Percentiles rank a stretch among this genome's conserved stretches.
Evolutionary conservation across 2,329 filamentous ascomycete species (phyloP).

Genomic region (Diaporthe velutina): DNA sequence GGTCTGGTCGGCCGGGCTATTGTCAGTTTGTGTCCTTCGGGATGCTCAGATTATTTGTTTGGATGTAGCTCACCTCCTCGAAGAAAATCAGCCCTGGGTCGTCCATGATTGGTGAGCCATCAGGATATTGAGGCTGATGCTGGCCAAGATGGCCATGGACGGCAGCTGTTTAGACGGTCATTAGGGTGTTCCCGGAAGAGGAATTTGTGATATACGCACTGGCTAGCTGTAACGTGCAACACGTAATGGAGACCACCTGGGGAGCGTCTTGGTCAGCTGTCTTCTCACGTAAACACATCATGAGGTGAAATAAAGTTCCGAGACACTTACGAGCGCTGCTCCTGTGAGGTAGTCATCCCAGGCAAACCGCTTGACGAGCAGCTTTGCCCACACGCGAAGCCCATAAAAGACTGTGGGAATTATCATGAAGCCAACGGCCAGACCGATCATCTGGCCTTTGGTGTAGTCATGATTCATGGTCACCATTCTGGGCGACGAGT

Average conservation of each 20-base stretch:
- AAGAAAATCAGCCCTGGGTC: constrained; percentile 18
- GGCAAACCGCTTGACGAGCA: constrained; percentile 5
- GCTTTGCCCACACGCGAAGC: not conserved
- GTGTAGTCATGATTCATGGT: constrained; percentile 16
- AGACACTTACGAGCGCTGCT: constrained; percentile 1
- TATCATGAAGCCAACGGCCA: constrained; percentile 14
- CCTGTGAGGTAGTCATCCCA: constrained; percentile 19
- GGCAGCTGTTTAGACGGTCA: not conserved
- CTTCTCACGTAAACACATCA: not conserved
- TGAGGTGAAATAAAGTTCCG: not conserved
- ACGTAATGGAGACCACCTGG: constrained; percentile 4
- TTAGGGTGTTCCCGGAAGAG: not conserved
- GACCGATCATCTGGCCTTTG: constrained; percentile 23
- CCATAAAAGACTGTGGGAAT: constrained; percentile 5
- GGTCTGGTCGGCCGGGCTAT: not conserved
- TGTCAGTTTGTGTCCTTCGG: not conserved
- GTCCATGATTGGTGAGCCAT: constrained; percentile 12
- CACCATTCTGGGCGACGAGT: constrained; percentile 14
- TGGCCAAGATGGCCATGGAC: not conserved
- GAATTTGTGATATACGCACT: not conserved
- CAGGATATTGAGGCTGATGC: constrained; percentile 12
- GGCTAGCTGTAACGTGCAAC: constrained; percentile 1
- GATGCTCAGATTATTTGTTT: fast-evolving
- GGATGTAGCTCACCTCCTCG: not conserved
- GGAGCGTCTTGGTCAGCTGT: not conserved